A percentile compares a stretch with the other conserved stretches of the same genome.
These are phyloP conservation scores for Aurinia saxatilis DNA, from an alignment of 345 rosid genomes.

Conservation along the genomic window DNA sequence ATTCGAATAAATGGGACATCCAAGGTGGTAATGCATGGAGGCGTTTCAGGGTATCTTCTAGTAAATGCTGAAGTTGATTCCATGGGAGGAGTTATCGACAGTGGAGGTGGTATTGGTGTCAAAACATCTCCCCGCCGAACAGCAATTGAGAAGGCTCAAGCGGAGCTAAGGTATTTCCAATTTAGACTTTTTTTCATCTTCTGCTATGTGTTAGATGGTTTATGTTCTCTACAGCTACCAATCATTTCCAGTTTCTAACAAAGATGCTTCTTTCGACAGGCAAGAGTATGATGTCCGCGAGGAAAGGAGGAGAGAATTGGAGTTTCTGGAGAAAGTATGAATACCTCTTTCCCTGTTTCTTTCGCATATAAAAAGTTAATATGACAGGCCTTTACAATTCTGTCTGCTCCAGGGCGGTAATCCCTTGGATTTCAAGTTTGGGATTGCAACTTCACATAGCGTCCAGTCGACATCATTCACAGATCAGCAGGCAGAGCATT, in stretches of 20 bases:
- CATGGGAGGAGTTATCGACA: conserved; percentile 99
- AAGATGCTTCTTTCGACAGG: conserved; percentile 42
- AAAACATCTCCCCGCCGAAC: conserved; percentile 85
- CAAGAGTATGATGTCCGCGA: conserved; percentile 98
- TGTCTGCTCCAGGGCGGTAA: conserved; percentile 78
- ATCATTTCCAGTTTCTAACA: background rate
- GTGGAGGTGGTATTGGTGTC: conserved; percentile 80
- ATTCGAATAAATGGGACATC: conserved; percentile 34
- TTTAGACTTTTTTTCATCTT: background rate
- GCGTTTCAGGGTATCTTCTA: conserved; percentile 50
- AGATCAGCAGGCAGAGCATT: conserved; percentile 74
- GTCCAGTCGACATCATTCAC: conserved; percentile 91
- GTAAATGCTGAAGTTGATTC: conserved; percentile 99
- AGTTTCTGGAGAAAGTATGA: conserved; percentile 96
- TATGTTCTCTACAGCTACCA: background rate
- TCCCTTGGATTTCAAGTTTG: conserved; percentile 94
- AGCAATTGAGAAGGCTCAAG: conserved; percentile 95
- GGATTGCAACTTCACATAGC: conserved; percentile 64
- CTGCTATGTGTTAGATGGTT: background rate
- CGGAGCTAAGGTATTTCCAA: conserved; percentile 72
- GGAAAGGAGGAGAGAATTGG: conserved; percentile 91
- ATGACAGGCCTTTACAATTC: conserved; percentile 6
- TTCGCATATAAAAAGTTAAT: conserved; percentile 3
- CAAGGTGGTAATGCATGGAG: conserved; percentile 69
- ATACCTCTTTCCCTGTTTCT: conserved; percentile 10